Evolutionary conservation across 2,329 filamentous ascomycete genomes (phyloP), one percentile per base, ranked within the genome.

Genomic region (Didymella keratinophila): DNA sequence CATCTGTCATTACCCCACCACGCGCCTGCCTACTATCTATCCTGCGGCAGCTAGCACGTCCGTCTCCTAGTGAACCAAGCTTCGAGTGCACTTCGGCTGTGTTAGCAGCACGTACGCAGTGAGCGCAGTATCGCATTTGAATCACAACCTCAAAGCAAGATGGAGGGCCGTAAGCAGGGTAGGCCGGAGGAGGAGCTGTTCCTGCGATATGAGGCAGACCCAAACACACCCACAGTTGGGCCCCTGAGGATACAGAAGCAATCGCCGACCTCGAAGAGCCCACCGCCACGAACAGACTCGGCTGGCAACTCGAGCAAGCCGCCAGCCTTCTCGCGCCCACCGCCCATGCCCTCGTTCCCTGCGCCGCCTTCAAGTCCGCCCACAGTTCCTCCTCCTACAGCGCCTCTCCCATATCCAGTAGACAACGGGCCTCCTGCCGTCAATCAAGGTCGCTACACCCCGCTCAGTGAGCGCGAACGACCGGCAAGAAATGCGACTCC

Each of bases 171-270:
- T 71, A 81, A 79, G 68, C 87, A 89, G 72, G 89, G 89, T 69
- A 82, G 89, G 67, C 86, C 89, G 25, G 89, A 92, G 28, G 89
- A 93, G 78, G 92, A 94, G 83, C 89, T 96, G 81, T 94, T 96
- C 80, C 85, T 96, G 64, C 78, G 83, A 42, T 55, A 56, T 7
- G 61, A 78, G 73, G 50, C 64, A 32, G 69, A 76, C 49, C 77
- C 78, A 44, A 87, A 92, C 70, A 92, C 91, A 70, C 91, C 92
- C 57, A 91, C 90, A 18, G 86, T 96, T 67, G 91, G 91, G 70
- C 93, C 93, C 60, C 79, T 97, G 78, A 87, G 92, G 71, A 96
- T 96, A 75, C 89, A 89, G 80, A 96, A 96, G 78, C 87, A 89
- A 56, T 86, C 87, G 71, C 78, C 48, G 69, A 60, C 58, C 10